These are phyloP conservation scores for Trichothecium sympodiale DNA, from an alignment of 2,329 filamentous ascomycete genomes.

Conservation along the genomic window DNA sequence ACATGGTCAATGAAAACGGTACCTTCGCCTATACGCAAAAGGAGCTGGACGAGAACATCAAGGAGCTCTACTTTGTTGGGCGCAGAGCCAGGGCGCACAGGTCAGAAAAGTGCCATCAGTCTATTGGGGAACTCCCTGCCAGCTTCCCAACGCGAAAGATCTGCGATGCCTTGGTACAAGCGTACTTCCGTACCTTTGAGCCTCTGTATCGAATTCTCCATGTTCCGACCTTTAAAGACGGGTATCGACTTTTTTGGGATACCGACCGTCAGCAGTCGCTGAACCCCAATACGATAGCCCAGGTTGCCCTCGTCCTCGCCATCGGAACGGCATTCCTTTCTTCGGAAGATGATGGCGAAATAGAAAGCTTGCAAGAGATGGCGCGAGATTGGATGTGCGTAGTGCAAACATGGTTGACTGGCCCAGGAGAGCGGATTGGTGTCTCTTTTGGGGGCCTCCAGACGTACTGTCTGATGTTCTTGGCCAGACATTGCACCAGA, in stretches of 20 bases:
- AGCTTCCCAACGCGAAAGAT: slow-evolving; percentile 10
- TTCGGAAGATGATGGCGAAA: neutral
- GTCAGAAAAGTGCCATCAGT: slow-evolving; percentile 1
- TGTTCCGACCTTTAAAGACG: slow-evolving; percentile 12
- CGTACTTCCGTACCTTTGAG: slow-evolving; percentile 15
- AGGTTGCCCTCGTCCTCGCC: too few species aligned
- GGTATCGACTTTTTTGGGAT: slow-evolving; percentile 12
- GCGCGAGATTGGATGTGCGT: too few species aligned
- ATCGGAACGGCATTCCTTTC: too few species aligned
- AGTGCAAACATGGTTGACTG: too few species aligned
- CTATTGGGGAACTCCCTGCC: slow-evolving; percentile 8
- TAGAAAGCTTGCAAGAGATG: neutral
- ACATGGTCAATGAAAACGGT: slow-evolving; percentile 10
- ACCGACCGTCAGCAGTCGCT: slow-evolving; percentile 1
- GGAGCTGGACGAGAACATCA: neutral
- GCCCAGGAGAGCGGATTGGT: too few species aligned
- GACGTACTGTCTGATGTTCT: too few species aligned
- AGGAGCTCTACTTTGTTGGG: neutral
- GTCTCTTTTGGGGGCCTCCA: too few species aligned
- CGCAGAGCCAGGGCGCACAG: neutral
- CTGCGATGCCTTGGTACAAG: slow-evolving; percentile 11
- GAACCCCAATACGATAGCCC: too few species aligned
- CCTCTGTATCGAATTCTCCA: slow-evolving; percentile 15
- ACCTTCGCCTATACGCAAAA: neutral
- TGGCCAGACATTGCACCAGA: too few species aligned